Conservation (phyloP, 1,139 yeast genomes). For the Magnusiomyces ingens region DNA sequence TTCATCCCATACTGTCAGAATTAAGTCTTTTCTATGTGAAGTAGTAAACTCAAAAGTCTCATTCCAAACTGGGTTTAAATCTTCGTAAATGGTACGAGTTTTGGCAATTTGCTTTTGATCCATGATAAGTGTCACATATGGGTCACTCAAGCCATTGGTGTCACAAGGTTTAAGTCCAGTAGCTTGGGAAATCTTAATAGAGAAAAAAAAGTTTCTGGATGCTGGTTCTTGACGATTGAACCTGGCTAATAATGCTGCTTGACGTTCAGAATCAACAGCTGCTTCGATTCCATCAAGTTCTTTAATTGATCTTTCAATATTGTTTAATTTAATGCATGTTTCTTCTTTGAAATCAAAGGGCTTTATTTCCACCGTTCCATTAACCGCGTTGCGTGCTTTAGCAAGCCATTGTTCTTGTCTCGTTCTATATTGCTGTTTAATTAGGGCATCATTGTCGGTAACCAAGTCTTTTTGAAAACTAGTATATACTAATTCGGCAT, state of each 20-base stretch:
- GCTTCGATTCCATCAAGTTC: conserved; percentile 57
- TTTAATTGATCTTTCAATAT: conserved; percentile 55
- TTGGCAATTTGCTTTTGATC: conserved; percentile 56
- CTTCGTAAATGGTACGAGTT: conserved; percentile 58
- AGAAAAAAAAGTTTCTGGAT: conserved; percentile 50
- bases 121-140: conserved; percentile 57
- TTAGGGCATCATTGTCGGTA: conserved; percentile 29
- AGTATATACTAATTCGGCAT: conserved; percentile 44
- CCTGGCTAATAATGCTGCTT: conserved; percentile 43
- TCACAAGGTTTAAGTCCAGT: conserved; percentile 57
- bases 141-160: conserved; percentile 50
- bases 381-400: conserved; percentile 40
- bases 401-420: conserved; percentile 36
- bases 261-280: conserved; percentile 52
- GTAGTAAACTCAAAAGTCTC: conserved; percentile 70
- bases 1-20: conserved; percentile 72
- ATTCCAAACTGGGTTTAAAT: conserved; percentile 68
- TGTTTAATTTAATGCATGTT: conserved; percentile 72
- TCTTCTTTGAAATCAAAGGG: conserved; percentile 56
- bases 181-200: conserved; percentile 61
- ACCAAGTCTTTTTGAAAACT: conserved; percentile 44
- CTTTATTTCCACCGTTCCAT: conserved; percentile 38
- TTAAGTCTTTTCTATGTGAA: conserved; percentile 35
- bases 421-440: conserved; percentile 27
- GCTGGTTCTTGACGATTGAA: conserved; percentile 29